phyloP scores from a whole-genome alignment of 805 yeast species.

The Monosporozyma siamensis region DNA sequence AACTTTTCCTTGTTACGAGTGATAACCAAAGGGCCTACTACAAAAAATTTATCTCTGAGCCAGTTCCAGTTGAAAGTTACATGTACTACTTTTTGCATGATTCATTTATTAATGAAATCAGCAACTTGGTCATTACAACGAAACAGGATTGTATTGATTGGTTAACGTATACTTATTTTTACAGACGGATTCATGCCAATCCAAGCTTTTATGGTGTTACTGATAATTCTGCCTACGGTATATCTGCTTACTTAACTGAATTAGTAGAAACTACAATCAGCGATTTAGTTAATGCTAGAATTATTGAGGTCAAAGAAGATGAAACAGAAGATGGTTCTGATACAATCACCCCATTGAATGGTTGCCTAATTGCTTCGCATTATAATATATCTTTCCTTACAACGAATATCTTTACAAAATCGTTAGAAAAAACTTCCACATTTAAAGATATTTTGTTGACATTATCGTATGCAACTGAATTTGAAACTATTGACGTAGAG shows the following conservation, averaged over 20 bases:
- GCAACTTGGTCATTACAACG: slow-evolving; percentile 48
- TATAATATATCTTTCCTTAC: slow-evolving; percentile 58
- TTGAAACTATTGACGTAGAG: slow-evolving; percentile 57
- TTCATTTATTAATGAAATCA: slow-evolving; percentile 62
- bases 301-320: slow-evolving; percentile 47
- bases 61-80: slow-evolving; percentile 79
- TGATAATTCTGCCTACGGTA: slow-evolving; percentile 52
- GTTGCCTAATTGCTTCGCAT: slow-evolving; percentile 67
- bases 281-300: slow-evolving; percentile 50
- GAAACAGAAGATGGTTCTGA: slow-evolving; percentile 16
- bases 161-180: slow-evolving; percentile 77
- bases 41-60: slow-evolving; percentile 57
- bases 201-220: slow-evolving; percentile 84
- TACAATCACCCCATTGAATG: slow-evolving; percentile 52
- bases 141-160: slow-evolving; percentile 88
- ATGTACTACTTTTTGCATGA: slow-evolving; percentile 54
- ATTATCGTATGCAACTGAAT: slow-evolving; percentile 61
- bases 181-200: slow-evolving; percentile 67
- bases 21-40: slow-evolving; percentile 51
- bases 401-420: slow-evolving; percentile 48
- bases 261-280: slow-evolving; percentile 61
- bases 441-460: slow-evolving; percentile 55
- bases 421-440: slow-evolving; percentile 47
- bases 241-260: slow-evolving; percentile 79
- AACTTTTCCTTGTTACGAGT: slow-evolving; percentile 49